Evolutionary conservation across 257 asterid genomes (phyloP).

Genomic region (Plectranthus barbatus): DNA sequence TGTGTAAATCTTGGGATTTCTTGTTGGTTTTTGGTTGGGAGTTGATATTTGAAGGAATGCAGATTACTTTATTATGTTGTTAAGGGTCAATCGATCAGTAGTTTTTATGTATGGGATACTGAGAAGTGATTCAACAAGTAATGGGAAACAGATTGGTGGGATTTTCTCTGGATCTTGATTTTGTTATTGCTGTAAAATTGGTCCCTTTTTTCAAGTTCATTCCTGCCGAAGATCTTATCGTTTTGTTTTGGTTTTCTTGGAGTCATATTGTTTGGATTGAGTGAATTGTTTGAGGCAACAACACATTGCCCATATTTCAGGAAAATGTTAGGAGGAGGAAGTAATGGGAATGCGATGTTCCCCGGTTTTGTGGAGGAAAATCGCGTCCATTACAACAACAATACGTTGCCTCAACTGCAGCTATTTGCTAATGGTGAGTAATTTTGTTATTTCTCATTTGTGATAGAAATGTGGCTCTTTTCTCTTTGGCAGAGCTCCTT

Average conservation of each 20-base stretch:
- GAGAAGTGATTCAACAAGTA: background rate
- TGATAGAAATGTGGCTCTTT: constrained; percentile 14
- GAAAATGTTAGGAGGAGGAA: constrained; percentile 56
- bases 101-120: background rate
- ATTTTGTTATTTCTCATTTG: background rate
- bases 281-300: constrained; percentile 16
- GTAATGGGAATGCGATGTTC: constrained; percentile 30
- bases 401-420: constrained; percentile 54
- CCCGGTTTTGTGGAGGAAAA: constrained; percentile 40
- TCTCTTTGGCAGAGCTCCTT: background rate
- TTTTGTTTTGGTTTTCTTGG: no score
- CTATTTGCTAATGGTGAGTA: constrained; percentile 60
- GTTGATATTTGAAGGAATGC: constrained; percentile 14
- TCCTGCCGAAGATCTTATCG: background rate
- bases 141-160: constrained; percentile 13
- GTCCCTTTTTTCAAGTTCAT: background rate
- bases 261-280: background rate
- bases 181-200: constrained; percentile 3
- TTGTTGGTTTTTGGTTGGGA: constrained; percentile 5
- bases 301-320: constrained; percentile 21
- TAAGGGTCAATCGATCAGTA: constrained; percentile 12
- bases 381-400: constrained; percentile 29
- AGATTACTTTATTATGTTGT: background rate
- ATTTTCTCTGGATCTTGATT: constrained; percentile 12
- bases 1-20: constrained; percentile 21